Conservation (phyloP, 768 basidiomycete genomes). For the Tricholoma flavovirens region DNA sequence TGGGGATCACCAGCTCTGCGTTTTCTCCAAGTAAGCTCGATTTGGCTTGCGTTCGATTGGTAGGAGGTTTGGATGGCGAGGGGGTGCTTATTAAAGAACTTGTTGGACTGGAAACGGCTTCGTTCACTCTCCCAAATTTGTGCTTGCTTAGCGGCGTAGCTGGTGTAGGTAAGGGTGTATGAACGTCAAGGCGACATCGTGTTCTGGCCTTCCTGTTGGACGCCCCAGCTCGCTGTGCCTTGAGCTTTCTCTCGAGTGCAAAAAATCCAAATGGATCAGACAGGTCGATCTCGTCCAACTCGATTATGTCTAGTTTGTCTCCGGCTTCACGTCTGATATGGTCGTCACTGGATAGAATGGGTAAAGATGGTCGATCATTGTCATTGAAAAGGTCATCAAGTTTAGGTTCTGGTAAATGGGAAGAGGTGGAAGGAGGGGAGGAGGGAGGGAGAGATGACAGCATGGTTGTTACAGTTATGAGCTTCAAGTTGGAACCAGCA, state of each 20-base stretch:
- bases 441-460: constrained; percentile 7
- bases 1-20: background rate
- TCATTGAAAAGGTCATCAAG: background rate
- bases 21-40: background rate
- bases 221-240: constrained; percentile 30
- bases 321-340: background rate
- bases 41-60: constrained; percentile 11
- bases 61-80: constrained; percentile 28
- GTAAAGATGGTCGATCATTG: background rate
- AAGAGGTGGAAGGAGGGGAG: constrained; percentile 8
- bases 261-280: constrained; percentile 60
- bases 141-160: constrained; percentile 28
- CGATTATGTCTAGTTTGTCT: background rate
- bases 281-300: constrained; percentile 25
- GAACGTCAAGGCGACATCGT: constrained; percentile 15
- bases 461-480: background rate
- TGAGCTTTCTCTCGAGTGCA: constrained; percentile 46
- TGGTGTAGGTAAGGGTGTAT: constrained; percentile 19
- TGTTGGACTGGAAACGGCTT: constrained; percentile 28
- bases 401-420: constrained; percentile 6
- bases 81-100: constrained; percentile 30
- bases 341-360: background rate
- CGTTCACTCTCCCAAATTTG: constrained; percentile 17
- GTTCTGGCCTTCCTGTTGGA: constrained; percentile 12
- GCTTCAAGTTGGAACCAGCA: too few species aligned